Evolutionary conservation across 768 basidiomycete genomes (phyloP).

Genomic region (Suillus weaverae): DNA sequence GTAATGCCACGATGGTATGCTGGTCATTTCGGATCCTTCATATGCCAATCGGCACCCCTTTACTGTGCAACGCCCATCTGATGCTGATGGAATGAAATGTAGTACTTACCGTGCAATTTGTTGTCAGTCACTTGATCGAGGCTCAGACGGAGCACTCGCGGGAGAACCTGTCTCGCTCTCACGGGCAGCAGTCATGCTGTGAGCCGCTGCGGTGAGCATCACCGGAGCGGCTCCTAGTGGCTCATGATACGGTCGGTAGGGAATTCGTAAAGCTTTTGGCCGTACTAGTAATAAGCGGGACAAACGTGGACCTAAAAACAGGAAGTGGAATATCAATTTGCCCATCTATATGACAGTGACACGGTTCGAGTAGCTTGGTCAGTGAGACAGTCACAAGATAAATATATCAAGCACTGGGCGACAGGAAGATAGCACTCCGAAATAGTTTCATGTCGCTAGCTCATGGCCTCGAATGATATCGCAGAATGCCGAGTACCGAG

Average conservation of each 20-base stretch:
- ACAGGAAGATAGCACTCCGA: constrained; percentile 5
- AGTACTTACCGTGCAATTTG: not conserved
- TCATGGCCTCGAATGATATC: not conserved
- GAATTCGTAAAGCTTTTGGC: not conserved
- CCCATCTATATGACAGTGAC: not conserved
- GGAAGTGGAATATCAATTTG: constrained; percentile 4
- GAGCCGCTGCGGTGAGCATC: too few relatives aligned
- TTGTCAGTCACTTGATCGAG: not conserved
- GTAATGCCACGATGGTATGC: not conserved
- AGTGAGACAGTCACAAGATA: not conserved
- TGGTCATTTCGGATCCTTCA: constrained; percentile 1
- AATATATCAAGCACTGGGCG: not conserved
- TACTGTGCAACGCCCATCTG: not conserved
- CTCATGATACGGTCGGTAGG: not conserved
- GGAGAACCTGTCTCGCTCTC: not conserved
- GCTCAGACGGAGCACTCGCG: not conserved
- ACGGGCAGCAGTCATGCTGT: not conserved
- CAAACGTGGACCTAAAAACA: constrained; percentile 14
- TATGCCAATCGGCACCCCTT: not conserved
- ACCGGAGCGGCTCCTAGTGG: not conserved
- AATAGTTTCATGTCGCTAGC: not conserved
- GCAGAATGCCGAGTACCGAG: not conserved
- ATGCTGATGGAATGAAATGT: not conserved
- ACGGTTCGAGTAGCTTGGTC: not conserved
- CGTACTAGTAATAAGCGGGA: constrained; percentile 11